phyloP scores from a whole-genome alignment of 768 basidiomycete genomes.

The Plicaturopsis crispa region DNA sequence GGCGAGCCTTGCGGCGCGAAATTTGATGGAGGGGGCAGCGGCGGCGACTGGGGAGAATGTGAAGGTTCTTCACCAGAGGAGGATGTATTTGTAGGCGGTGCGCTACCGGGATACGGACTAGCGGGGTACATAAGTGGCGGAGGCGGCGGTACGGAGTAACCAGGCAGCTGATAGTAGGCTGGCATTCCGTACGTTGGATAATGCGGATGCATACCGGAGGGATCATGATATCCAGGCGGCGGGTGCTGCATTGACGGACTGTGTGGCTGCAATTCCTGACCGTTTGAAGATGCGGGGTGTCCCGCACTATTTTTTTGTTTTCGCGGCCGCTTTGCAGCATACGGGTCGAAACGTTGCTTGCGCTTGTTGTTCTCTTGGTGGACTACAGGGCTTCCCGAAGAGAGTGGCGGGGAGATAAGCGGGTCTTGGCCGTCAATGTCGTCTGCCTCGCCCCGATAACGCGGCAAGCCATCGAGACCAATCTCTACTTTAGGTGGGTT shows the following conservation, averaged over 20 bases:
- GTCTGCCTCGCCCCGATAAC: constrained; percentile 81
- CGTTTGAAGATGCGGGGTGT: constrained; percentile 22
- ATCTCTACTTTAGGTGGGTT: constrained; percentile 85
- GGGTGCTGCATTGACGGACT: constrained; percentile 14
- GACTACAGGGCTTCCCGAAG: constrained; percentile 41
- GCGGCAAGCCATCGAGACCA: constrained; percentile 72
- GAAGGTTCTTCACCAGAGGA: constrained; percentile 1
- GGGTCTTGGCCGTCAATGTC: constrained; percentile 26
- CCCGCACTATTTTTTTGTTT: constrained; percentile 22
- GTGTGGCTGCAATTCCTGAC: constrained; percentile 18
- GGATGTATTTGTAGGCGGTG: constrained; percentile 13
- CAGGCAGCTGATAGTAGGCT: constrained; percentile 22
- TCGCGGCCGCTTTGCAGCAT: constrained; percentile 29
- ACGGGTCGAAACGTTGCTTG: constrained; percentile 35
- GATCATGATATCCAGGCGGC: constrained; percentile 16
- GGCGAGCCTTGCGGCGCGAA: too few relatives aligned
- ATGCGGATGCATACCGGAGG: constrained; percentile 18
- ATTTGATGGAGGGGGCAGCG: constrained; percentile 9
- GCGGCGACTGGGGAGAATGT: constrained; percentile 8
- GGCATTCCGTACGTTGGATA: constrained; percentile 25
- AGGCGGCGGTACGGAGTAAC: too few relatives aligned
- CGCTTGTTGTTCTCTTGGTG: constrained; percentile 38
- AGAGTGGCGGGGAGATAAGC: constrained; percentile 32
- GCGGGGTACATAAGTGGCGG: constrained; percentile 2
- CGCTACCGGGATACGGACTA: constrained; percentile 13